Conservation (phyloP, 176 grass and related monocot species). For the Raddia distichophylla region DNA sequence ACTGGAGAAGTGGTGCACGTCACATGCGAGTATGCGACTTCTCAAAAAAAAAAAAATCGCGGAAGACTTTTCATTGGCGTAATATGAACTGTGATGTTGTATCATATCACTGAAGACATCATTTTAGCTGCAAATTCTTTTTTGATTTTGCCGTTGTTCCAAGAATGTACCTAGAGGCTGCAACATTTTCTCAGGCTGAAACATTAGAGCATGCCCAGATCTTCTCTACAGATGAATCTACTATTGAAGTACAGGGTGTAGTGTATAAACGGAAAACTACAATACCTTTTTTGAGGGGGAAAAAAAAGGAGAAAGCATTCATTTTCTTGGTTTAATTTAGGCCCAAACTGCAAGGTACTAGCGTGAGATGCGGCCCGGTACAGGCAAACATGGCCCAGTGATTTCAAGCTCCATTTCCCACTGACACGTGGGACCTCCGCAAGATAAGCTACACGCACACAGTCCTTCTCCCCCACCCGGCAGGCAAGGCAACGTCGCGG, state of each 20-base stretch:
- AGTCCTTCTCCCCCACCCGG: constrained; percentile 25
- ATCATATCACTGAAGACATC: background rate
- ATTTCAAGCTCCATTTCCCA: background rate
- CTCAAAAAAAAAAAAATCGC: background rate
- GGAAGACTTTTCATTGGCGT: background rate
- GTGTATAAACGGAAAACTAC: too few species aligned
- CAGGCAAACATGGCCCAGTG: background rate
- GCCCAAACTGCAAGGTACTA: too few species aligned
- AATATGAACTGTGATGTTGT: background rate
- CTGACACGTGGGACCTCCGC: constrained; percentile 34
- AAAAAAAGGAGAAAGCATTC: too few species aligned
- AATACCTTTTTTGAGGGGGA: too few species aligned
- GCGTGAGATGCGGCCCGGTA: too few species aligned
- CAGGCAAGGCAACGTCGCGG: constrained; percentile 25
- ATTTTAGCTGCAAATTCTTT: background rate
- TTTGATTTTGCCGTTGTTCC: background rate
- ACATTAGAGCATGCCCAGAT: background rate
- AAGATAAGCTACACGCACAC: constrained; percentile 28
- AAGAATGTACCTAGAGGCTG: background rate
- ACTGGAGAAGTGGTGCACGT: too few species aligned
- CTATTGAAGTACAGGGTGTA: too few species aligned
- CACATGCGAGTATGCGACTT: background rate
- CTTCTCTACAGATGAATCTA: too few species aligned
- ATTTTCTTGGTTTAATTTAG: too few species aligned
- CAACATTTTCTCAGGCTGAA: background rate